phyloP scores from a whole-genome alignment of 192 early-diverging fungal genomes.

The Lobulomyces angularis region DNA sequence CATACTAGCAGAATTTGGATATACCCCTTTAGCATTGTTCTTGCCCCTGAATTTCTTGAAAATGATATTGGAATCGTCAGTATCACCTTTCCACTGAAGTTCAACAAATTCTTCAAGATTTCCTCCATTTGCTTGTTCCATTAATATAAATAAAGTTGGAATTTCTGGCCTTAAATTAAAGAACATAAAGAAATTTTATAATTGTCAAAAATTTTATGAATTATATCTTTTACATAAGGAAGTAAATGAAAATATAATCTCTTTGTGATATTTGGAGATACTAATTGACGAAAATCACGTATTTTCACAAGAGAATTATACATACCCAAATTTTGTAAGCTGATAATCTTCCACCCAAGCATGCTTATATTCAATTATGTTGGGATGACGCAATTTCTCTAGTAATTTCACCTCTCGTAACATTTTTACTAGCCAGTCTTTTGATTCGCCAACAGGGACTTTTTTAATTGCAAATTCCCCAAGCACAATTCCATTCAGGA shows the following conservation, averaged over 20 bases:
- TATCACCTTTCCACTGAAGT: slow-evolving; percentile 23
- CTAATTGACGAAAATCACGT: too few species aligned
- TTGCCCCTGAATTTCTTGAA: background rate
- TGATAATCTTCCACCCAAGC: slow-evolving; percentile 77
- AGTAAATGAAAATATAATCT: too few species aligned
- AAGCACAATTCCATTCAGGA: slow-evolving; percentile 23
- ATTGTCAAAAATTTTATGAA: background rate
- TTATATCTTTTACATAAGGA: slow-evolving; percentile 1
- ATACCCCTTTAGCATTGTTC: too few species aligned
- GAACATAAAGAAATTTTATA: slow-evolving; percentile 1
- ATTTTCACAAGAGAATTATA: too few species aligned
- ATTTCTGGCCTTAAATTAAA: slow-evolving; percentile 58
- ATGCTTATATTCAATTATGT: slow-evolving; percentile 91
- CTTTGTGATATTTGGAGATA: too few species aligned
- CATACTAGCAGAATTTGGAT: too few species aligned
- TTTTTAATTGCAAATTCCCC: slow-evolving; percentile 87
- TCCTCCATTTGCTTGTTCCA: slow-evolving; percentile 84
- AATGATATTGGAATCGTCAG: background rate
- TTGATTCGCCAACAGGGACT: slow-evolving; percentile 81
- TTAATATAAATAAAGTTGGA: slow-evolving; percentile 88
- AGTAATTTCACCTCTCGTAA: slow-evolving; percentile 86
- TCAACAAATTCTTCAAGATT: slow-evolving; percentile 89
- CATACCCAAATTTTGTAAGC: slow-evolving; percentile 40
- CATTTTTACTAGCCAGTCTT: slow-evolving; percentile 84
- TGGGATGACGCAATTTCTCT: slow-evolving; percentile 77